Conservation (phyloP, 768 basidiomycete species). For the Suillus ampliporus region DNA sequence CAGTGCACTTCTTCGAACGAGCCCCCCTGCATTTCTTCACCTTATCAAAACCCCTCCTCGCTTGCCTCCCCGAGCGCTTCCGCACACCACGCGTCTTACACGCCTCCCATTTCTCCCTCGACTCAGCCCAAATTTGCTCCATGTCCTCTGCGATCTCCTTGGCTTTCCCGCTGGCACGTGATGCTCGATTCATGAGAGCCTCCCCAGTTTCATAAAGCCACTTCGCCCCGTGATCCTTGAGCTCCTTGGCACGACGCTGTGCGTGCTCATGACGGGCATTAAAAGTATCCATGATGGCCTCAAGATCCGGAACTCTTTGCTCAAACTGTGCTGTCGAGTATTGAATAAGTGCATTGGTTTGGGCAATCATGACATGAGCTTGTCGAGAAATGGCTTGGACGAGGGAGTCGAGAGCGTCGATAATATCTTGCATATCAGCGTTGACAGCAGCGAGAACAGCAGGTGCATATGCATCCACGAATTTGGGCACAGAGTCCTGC, state of each 20-base stretch:
- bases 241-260: constrained; percentile 55
- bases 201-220: constrained; percentile 50
- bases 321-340: constrained; percentile 46
- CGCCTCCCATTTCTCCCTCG: constrained; percentile 7
- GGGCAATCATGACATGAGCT: constrained; percentile 29
- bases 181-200: constrained; percentile 46
- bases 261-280: constrained; percentile 57
- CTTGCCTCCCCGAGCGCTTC: not conserved
- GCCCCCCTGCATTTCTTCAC: not conserved
- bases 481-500: constrained; percentile 52
- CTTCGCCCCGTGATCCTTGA: constrained; percentile 54
- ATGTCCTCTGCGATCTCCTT: constrained; percentile 43
- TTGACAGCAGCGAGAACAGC: constrained; percentile 50
- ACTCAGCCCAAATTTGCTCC: constrained; percentile 3
- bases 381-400: constrained; percentile 56
- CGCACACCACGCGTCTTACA: not conserved
- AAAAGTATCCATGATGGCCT: constrained; percentile 45
- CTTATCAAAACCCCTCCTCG: not conserved
- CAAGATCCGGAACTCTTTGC: constrained; percentile 44
- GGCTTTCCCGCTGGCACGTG: constrained; percentile 49
- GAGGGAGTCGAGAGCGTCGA: constrained; percentile 64
- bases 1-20: constrained; percentile 8
- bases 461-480: constrained; percentile 53
- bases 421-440: constrained; percentile 59
- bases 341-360: constrained; percentile 48